Evolutionary conservation across 495 filamentous ascomycete genomes (phyloP).

Genomic region (Massariosphaeria phaeospora): DNA sequence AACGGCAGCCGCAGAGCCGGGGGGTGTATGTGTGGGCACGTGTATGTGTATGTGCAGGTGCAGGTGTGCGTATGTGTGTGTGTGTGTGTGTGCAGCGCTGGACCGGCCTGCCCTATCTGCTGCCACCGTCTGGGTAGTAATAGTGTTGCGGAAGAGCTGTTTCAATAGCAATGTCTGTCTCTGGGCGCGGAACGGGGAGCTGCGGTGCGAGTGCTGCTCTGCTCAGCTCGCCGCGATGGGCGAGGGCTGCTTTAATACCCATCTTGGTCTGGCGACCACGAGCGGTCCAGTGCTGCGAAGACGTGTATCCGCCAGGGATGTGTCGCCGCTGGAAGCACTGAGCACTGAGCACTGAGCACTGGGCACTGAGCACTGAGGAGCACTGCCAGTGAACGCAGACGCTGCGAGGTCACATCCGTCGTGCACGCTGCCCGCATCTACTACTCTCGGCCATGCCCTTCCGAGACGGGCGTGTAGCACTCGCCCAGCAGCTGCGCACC

Average conservation of each 20-base stretch:
- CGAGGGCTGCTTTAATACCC: slow-evolving; percentile 25
- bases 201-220: slow-evolving; percentile 24
- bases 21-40: not conserved
- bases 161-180: slow-evolving; percentile 31
- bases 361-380: too few species aligned
- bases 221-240: slow-evolving; percentile 17
- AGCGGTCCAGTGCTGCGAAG: not conserved
- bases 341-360: too few species aligned
- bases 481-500: not conserved
- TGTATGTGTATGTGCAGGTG: too few species aligned
- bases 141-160: slow-evolving; percentile 29
- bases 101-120: too few species aligned
- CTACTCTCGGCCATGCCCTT: slow-evolving; percentile 14
- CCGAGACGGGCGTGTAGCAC: slow-evolving; percentile 17
- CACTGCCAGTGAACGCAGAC: slow-evolving; percentile 9
- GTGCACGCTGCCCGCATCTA: slow-evolving; percentile 13
- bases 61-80: too few species aligned
- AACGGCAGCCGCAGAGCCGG: not conserved
- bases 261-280: too few species aligned
- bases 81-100: too few species aligned
- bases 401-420: slow-evolving; percentile 21
- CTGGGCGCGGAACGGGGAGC: slow-evolving; percentile 10
- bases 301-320: slow-evolving; percentile 10
- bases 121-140: too few species aligned
- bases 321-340: not conserved